Conservation (phyloP, 345 rosid genomes). For the Capsella bursapastoris region DNA sequence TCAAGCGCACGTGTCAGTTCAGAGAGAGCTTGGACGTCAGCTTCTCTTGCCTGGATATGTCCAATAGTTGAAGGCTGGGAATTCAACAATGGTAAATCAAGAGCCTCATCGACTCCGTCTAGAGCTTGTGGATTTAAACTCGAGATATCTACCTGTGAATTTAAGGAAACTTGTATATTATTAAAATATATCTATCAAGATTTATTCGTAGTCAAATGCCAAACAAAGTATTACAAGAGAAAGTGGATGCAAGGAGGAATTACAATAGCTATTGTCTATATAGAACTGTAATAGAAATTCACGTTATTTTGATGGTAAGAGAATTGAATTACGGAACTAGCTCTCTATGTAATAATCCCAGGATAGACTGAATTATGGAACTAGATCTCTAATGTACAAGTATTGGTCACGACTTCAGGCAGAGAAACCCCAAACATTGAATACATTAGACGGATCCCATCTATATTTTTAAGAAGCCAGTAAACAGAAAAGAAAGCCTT, state of each 20-base stretch:
- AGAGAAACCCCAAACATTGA: conserved; percentile 27
- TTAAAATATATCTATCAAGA: neutral
- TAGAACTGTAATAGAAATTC: conserved; percentile 12
- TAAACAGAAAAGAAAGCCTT: conserved; percentile 16
- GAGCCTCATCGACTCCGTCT: conserved; percentile 48
- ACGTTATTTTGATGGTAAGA: conserved; percentile 14
- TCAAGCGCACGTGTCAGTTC: conserved; percentile 58
- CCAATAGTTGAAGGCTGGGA: conserved; percentile 51
- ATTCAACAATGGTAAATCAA: conserved; percentile 44
- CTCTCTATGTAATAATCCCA: neutral
- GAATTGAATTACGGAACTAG: conserved; percentile 2
- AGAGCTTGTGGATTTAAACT: conserved; percentile 50
- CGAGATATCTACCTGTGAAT: conserved; percentile 55
- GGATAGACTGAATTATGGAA: conserved; percentile 11
- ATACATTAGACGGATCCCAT: conserved; percentile 19
- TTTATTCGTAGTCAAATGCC: conserved; percentile 14
- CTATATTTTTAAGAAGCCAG: conserved; percentile 12
- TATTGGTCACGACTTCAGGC: conserved; percentile 20
- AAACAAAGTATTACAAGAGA: conserved; percentile 27
- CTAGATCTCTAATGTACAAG: neutral
- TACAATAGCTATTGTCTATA: conserved; percentile 25
- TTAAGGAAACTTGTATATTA: conserved; percentile 29
- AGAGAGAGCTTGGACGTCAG: conserved; percentile 63
- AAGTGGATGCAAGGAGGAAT: conserved; percentile 11
- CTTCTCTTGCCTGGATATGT: conserved; percentile 63